Evolutionary conservation across 2,329 filamentous ascomycete species (phyloP), one percentile per base, ranked within the genome.

Genomic region (Aspergillus brasiliensis): DNA sequence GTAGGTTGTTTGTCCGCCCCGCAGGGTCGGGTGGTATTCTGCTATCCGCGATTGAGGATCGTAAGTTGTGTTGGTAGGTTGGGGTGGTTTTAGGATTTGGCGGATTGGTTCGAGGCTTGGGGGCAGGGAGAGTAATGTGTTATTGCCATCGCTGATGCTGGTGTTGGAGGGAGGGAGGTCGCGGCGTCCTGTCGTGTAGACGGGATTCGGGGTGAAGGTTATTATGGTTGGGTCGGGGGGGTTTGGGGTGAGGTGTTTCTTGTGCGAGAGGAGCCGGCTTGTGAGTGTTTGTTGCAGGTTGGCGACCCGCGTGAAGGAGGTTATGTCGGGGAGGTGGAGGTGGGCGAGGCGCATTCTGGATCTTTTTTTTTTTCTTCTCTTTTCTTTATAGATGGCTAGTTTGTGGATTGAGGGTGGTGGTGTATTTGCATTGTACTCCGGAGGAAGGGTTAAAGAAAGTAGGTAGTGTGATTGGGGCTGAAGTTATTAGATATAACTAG

Each of bases 1-100:
- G 79, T 97, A 98, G 2, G 95, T 98, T 0, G 91, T 93, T 65
- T 96, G 87, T 0, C 95, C 95, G 62, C 95, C 95, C 57, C 95
- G 88, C n/a, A 87, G 84, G 13, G 91, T 89, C 68, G 88, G 83
- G 46, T 86, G 77, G 67, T 95, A 86, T n/a, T 84, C 80, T 3
- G 89, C 90, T 25, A 73, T 67, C 5, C 23, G 11, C 8, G 46
- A 58, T 11, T 27, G 57, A 11, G 19, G 38, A 28, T 27, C 15
- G 25, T 27, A 23, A 37, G 78, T 78, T 31, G 73, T 60, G 31
- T 71, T 64, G 48, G n/a, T n/a, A n/a, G 58, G 27, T 4, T 62
- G 59, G 0, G 62, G 54, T 3, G 65, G 51, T n/a, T 68, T 71
- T 25, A 75, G 65, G 48, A 77, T 67, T 10, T 71, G 62, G 23